A percentile compares a stretch with the other conserved stretches of the same genome.
Evolutionary conservation across 177 flowering plant species (phyloP).

Genomic region (Tripterygium wilfordii): DNA sequence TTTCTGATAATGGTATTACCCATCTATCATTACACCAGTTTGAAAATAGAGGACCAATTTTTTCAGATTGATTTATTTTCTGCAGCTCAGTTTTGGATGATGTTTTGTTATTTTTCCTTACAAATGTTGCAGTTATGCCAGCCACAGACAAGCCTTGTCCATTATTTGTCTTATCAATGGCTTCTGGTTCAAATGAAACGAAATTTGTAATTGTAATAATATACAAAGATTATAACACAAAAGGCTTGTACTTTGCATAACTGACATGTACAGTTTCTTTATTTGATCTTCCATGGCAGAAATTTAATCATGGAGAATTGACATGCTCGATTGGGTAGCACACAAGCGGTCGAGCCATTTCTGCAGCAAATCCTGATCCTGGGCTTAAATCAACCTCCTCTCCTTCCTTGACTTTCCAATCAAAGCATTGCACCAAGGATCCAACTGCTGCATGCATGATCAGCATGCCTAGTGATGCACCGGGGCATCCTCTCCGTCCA

Average conservation of each 20-base stretch:
- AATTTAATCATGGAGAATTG: constrained; percentile 1
- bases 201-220: no score
- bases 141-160: no score
- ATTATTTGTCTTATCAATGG: no score
- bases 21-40: no score
- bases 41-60: no score
- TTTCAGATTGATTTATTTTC: no score
- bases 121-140: no score
- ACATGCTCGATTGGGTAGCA: constrained; percentile 11
- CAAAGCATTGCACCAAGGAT: constrained; percentile 23
- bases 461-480: constrained; percentile 5
- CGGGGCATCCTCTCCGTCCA: constrained; percentile 20
- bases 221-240: no score
- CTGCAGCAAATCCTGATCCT: constrained; percentile 23
- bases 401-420: constrained; percentile 18
- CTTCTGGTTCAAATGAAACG: no score
- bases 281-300: background rate
- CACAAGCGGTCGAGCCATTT: constrained; percentile 28
- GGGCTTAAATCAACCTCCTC: constrained; percentile 20
- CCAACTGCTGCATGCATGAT: constrained; percentile 18
- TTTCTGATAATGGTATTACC: no score
- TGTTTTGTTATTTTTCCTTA: no score
- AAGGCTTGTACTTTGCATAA: background rate
- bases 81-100: no score
- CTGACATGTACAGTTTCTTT: background rate